These are phyloP conservation scores for Linderina pennispora DNA, from an alignment of 192 early-diverging fungal genomes.

Conservation along the genomic window DNA sequence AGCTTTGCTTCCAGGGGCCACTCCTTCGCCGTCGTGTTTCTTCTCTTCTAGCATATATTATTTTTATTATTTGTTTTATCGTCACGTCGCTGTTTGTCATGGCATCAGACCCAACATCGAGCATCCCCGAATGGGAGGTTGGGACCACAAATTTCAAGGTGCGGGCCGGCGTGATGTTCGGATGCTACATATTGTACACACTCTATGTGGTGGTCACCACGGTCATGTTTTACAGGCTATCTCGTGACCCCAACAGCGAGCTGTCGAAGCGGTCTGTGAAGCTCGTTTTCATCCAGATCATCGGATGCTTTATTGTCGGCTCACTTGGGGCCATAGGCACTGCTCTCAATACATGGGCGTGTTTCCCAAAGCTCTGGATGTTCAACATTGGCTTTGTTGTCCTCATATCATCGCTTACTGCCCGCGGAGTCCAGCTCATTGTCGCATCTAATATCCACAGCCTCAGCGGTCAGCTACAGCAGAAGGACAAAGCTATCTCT, in stretches of 20 bases:
- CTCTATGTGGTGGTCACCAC: background rate
- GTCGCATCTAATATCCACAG: background rate
- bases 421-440: background rate
- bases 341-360: background rate
- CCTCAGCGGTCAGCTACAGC: background rate
- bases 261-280: background rate
- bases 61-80: too few species aligned
- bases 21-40: too few species aligned
- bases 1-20: too few species aligned
- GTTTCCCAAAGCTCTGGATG: background rate
- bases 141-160: background rate
- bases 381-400: background rate
- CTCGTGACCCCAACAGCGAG: background rate
- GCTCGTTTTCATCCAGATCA: background rate
- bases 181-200: background rate
- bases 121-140: background rate
- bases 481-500: background rate
- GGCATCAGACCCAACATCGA: too few species aligned
- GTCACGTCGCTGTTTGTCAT: too few species aligned
- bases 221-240: background rate
- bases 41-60: too few species aligned
- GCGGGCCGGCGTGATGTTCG: background rate
- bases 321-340: background rate
- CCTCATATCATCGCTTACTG: background rate
- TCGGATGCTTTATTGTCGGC: background rate